Evolutionary conservation across 164 flowering plant species (phyloP), one percentile per base, ranked within the genome.

Genomic region (Annona cherimola): DNA sequence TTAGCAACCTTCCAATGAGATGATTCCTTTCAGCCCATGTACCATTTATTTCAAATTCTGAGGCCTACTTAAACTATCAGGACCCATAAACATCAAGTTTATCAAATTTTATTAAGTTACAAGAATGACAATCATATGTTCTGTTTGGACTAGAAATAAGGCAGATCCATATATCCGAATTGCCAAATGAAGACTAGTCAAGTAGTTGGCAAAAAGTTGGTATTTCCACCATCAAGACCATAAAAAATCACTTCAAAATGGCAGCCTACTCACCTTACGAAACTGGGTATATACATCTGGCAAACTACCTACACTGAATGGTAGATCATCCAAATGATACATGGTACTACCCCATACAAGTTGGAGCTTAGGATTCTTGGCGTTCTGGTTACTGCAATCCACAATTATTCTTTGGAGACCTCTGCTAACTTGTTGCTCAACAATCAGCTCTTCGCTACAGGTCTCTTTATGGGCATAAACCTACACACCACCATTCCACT

Each of bases 391-490:
- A 2, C 67, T 60, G 16, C 78, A 54, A 20, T 64, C 74, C 66
- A 43, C 80, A n/a, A 43, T 72, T 50, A 84, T 78, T 61, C n/a
- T 63, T 57, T 74, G 74, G 46, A 94, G 76, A 61, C 76, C 74
- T 71, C 78, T 81, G 39, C 70, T 70, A 2, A 94, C 92, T 73
- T 79, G 73, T 71, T 75, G 75, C 67, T 94, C 99, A 20, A 90
- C 89, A 18, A 69, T 64, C 64, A 89, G 67, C 85, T 94, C 99
- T 83, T 94, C 99, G 50, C 91, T 88, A 78, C 99, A 94, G 42
- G 99, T 92, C 81, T 94, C 99, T 74, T 88, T 88, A 19, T 94
- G 99, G 57, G 99, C 96, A 84, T 83, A 92, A 7, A 94, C 92
- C 99, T 94, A 85, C 35, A 74, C 55, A 41, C 12, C 43, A 64